Evolutionary conservation across 106 monocot species (phyloP).

Genomic region (Dendrobium chrysotoxum): DNA sequence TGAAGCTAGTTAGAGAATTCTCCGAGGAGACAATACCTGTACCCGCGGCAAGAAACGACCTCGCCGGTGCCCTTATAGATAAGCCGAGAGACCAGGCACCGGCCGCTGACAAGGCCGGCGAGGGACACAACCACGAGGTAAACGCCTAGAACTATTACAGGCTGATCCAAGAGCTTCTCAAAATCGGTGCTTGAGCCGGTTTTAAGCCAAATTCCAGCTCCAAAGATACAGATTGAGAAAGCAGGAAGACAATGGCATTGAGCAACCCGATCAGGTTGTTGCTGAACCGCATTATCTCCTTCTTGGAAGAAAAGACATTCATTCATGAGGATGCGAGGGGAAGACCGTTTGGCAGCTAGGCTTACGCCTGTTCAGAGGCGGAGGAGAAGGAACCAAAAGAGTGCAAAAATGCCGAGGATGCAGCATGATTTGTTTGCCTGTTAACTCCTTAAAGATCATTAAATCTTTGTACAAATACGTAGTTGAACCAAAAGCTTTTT

Average conservation of each 20-base stretch:
- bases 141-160: slow-evolving; percentile 44
- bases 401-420: too few relatives aligned
- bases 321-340: background rate
- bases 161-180: slow-evolving; percentile 52
- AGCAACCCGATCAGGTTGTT: slow-evolving; percentile 62
- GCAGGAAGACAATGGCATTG: slow-evolving; percentile 43
- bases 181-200: slow-evolving; percentile 40
- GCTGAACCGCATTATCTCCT: slow-evolving; percentile 42
- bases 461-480: too few relatives aligned
- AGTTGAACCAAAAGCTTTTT: too few relatives aligned
- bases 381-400: too few relatives aligned
- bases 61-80: slow-evolving; percentile 78
- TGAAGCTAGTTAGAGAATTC: slow-evolving; percentile 76
- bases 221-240: slow-evolving; percentile 60
- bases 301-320: background rate
- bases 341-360: background rate
- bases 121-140: slow-evolving; percentile 62
- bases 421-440: too few relatives aligned
- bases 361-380: too few relatives aligned
- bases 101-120: slow-evolving; percentile 61
- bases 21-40: slow-evolving; percentile 60
- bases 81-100: slow-evolving; percentile 47
- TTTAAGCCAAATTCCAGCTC: slow-evolving; percentile 49
- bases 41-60: slow-evolving; percentile 47
- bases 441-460: too few relatives aligned